phyloP scores from a whole-genome alignment of 495 filamentous ascomycete genomes.

The Xylaria intraflava region DNA sequence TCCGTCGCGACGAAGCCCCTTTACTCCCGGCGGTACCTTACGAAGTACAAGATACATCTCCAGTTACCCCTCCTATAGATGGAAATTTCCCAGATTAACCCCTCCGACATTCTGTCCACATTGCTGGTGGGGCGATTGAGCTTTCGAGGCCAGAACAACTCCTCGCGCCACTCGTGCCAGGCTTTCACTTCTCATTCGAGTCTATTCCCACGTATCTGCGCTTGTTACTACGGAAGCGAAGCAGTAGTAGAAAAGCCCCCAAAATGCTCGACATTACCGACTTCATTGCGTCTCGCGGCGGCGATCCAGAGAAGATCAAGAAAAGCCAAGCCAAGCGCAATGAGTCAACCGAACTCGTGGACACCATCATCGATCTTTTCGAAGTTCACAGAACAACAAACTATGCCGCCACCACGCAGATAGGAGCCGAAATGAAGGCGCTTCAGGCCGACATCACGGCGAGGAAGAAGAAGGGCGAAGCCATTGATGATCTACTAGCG shows the following conservation, averaged over 20 bases:
- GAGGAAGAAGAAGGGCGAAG: slow-evolving; percentile 87
- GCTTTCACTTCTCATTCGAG: background rate
- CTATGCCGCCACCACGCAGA: slow-evolving; percentile 71
- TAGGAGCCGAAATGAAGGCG: slow-evolving; percentile 76
- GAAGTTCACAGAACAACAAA: slow-evolving; percentile 71
- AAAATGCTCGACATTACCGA: slow-evolving; percentile 72
- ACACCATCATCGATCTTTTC: slow-evolving; percentile 81
- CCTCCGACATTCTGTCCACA: too few relatives aligned
- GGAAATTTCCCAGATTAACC: too few relatives aligned
- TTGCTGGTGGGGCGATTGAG: slow-evolving; percentile 6
- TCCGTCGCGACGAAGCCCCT: background rate
- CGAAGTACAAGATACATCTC: background rate
- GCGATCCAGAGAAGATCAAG: slow-evolving; percentile 79
- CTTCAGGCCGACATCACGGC: slow-evolving; percentile 82
- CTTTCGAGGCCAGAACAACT: background rate
- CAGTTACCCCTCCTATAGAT: slow-evolving; percentile 4
- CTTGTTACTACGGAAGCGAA: background rate
- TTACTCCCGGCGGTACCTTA: background rate
- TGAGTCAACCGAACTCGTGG: slow-evolving; percentile 74
- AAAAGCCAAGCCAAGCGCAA: slow-evolving; percentile 78
- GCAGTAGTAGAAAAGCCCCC: background rate
- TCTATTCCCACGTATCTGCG: background rate
- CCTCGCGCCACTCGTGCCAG: too few relatives aligned
- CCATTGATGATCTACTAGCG: slow-evolving; percentile 55
- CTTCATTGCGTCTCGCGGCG: slow-evolving; percentile 81